phyloP scores from a whole-genome alignment of 2,329 filamentous ascomycete species.

The Cryoendolithus antarcticus region DNA sequence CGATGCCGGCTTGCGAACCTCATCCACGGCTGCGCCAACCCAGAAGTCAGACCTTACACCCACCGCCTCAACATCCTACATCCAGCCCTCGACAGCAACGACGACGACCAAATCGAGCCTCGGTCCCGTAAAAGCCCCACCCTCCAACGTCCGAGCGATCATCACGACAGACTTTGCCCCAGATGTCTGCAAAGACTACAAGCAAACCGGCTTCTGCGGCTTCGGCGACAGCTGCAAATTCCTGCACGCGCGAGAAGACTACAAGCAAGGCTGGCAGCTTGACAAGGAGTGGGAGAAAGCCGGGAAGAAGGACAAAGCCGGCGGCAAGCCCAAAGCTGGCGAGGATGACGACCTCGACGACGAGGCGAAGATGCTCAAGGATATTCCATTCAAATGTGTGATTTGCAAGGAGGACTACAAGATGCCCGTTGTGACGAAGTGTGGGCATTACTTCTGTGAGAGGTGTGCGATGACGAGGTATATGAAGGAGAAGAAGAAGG shows the following conservation, averaged over 20 bases:
- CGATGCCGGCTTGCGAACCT: constrained; percentile 39
- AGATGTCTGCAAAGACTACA: constrained; percentile 92
- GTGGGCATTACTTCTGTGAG: constrained; percentile 94
- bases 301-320: constrained; percentile 59
- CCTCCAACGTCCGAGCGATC: constrained; percentile 80
- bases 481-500: constrained; percentile 62
- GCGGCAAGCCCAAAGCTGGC: constrained; percentile 36
- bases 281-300: constrained; percentile 87
- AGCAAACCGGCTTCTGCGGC: constrained; percentile 61
- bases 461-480: constrained; percentile 78
- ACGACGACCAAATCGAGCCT: constrained; percentile 43
- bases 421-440: constrained; percentile 73
- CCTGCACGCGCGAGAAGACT: constrained; percentile 62
- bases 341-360: constrained; percentile 42
- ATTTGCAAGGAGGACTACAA: constrained; percentile 73
- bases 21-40: constrained; percentile 4
- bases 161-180: constrained; percentile 85
- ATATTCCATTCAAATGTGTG: constrained; percentile 80
- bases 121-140: constrained; percentile 67
- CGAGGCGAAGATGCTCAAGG: constrained; percentile 62
- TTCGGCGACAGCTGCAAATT: constrained; percentile 76
- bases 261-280: constrained; percentile 88
- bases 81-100: constrained; percentile 69
- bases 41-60: constrained; percentile 50
- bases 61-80: constrained; percentile 62